A percentile compares a stretch with the other conserved stretches of the same genome.
Conservation (phyloP, 1,139 yeast genomes). For the Diutina pseudorugosa region DNA sequence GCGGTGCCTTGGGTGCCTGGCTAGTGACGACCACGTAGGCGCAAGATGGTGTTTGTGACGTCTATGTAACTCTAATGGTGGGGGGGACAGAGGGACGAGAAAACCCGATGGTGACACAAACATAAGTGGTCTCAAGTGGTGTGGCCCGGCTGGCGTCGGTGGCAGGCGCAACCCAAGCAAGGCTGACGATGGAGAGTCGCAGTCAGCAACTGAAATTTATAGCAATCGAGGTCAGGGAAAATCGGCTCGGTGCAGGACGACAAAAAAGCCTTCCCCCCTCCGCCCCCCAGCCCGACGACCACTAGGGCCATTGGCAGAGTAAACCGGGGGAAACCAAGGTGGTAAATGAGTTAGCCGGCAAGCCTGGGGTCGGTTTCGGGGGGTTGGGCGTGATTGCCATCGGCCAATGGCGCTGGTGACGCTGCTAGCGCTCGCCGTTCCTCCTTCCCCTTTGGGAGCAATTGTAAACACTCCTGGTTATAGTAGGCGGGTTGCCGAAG, state of each 20-base stretch:
- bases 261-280: no score
- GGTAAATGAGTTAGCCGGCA: no score
- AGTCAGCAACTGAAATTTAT: slow-evolving; percentile 1
- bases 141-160: neutral
- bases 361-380: no score
- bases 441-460: neutral
- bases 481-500: neutral
- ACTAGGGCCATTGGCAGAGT: neutral
- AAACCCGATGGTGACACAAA: neutral
- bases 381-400: no score
- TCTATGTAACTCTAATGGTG: no score
- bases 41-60: no score
- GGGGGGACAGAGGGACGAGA: no score
- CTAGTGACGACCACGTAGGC: no score
- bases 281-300: no score
- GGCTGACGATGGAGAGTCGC: neutral
- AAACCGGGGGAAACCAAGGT: no score
- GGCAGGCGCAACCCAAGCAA: neutral
- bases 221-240: slow-evolving; percentile 1
- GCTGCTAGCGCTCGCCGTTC: neutral
- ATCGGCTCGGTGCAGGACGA: neutral
- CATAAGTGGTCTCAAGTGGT: no score
- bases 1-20: no score
- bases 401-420: neutral
- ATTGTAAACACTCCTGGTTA: neutral